Evolutionary conservation across 305 asterid species (phyloP).

Genomic region (Rubia occidens): DNA sequence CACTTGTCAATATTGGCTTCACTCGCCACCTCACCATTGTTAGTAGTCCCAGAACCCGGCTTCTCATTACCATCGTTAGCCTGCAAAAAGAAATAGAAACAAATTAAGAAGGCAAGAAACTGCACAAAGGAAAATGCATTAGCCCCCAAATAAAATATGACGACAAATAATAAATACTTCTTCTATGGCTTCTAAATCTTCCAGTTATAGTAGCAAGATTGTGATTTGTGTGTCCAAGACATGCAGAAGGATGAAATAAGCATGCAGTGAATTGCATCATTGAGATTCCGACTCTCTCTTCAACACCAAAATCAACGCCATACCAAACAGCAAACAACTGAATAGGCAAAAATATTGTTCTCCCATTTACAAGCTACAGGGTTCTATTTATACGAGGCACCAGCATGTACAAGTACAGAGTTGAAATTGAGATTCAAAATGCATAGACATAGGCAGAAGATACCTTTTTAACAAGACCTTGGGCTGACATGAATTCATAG

Average conservation of each 20-base stretch:
- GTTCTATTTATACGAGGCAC: neutral
- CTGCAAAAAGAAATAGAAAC: slow-evolving; percentile 1
- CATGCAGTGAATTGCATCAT: neutral
- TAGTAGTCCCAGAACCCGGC: neutral
- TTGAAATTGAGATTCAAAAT: neutral
- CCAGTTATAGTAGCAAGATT: neutral
- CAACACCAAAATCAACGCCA: neutral
- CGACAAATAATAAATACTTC: neutral
- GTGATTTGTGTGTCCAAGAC: neutral
- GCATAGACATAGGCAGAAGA: neutral
- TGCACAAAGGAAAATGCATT: neutral
- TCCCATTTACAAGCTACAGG: neutral
- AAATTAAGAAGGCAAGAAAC: neutral
- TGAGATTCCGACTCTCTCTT: neutral
- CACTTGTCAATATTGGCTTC: neutral
- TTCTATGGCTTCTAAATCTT: neutral
- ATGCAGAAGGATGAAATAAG: neutral
- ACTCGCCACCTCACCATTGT: neutral
- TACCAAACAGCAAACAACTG: neutral
- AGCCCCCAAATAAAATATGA: neutral
- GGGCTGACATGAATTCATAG: slow-evolving; percentile 67
- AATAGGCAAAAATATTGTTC: neutral
- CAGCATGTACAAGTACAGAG: neutral
- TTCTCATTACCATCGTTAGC: neutral
- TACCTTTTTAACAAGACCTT: slow-evolving; percentile 48